phyloP scores from a whole-genome alignment of 2,329 filamentous ascomycete species.

The Thielaviopsis punctulata region DNA sequence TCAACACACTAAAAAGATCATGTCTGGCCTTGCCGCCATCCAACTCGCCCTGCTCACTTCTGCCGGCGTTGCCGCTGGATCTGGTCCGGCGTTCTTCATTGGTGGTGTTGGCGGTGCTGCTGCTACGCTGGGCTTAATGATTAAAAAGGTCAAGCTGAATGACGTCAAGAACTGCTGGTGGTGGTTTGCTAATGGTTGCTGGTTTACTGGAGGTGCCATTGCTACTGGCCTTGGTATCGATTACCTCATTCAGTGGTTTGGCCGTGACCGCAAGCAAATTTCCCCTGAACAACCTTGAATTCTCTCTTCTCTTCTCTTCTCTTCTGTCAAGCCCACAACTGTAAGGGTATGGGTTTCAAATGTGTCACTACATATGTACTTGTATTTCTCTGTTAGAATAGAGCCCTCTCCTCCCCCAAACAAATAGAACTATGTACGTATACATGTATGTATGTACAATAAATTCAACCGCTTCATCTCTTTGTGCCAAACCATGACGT shows the following conservation, averaged over 20 bases:
- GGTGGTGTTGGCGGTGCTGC: constrained; percentile 49
- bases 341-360: neutral
- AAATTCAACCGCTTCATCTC: no score
- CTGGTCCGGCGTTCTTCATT: constrained; percentile 50
- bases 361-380: no score
- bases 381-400: no score
- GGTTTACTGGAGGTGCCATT: constrained; percentile 48
- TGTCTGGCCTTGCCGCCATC: constrained; percentile 49
- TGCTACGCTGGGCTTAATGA: constrained; percentile 46
- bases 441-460: no score
- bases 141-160: constrained; percentile 47
- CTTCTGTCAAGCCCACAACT: no score
- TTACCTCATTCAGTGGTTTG: constrained; percentile 31
- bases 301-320: neutral
- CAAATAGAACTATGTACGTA: constrained; percentile 7
- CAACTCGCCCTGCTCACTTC: constrained; percentile 55
- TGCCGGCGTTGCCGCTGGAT: constrained; percentile 50
- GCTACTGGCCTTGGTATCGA: constrained; percentile 40
- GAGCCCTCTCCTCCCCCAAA: no score
- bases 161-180: constrained; percentile 54
- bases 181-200: constrained; percentile 59
- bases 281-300: constrained; percentile 2
- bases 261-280: constrained; percentile 14
- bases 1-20: constrained; percentile 56
- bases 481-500: neutral